Evolutionary conservation across 1,284 basidiomycete species (phyloP), one percentile per base, ranked within the genome.

Genomic region (Erythrobasidium hasegawianum): DNA sequence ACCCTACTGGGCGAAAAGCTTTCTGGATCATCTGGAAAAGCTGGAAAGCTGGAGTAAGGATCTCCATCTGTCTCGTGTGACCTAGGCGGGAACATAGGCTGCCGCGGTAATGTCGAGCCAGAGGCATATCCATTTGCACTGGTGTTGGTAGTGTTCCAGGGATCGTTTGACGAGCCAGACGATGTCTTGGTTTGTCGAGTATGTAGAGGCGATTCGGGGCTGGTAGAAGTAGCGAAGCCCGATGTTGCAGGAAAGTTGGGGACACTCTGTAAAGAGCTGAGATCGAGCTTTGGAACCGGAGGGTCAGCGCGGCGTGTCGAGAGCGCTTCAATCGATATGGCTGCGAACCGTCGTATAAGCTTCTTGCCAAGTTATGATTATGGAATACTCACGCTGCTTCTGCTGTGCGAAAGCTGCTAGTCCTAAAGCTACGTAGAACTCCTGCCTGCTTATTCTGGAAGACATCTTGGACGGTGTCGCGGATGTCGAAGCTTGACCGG

Each of bases 351-450:
- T 53, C 20, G 26, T 9, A 16, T 20, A 26, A 53, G 26, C 20
- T 16, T n/a, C 8, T n/a, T n/a, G n/a, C n/a, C n/a, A n/a, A n/a
- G n/a, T n/a, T n/a, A n/a, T n/a, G n/a, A n/a, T n/a, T n/a, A n/a
- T n/a, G n/a, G n/a, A n/a, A n/a, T 24, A 27, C 50, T 9, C 20
- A 53, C 50, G 16, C 20, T 53, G 50, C 50, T 53, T 53, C 26
- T 53, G 50, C 76, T 92, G 91, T n/a, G 89, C 89, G 20, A 92
- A 79, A 4, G 89, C 89, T 59, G 89, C 88, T 14, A 95, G 81
- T 10, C 89, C 90, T 18, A 95, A 78, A 14, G 90, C 87, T 27
- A 91, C 87, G 76, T 89, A 93, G 79, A 93, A 91, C 74, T 94
- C 90, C 64, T 87, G 83, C 71, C 85, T 88, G 10, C 88, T 88